Evolutionary conservation across 2,329 filamentous ascomycete species (phyloP).

Genomic region (Pseudonectria foliicola): DNA sequence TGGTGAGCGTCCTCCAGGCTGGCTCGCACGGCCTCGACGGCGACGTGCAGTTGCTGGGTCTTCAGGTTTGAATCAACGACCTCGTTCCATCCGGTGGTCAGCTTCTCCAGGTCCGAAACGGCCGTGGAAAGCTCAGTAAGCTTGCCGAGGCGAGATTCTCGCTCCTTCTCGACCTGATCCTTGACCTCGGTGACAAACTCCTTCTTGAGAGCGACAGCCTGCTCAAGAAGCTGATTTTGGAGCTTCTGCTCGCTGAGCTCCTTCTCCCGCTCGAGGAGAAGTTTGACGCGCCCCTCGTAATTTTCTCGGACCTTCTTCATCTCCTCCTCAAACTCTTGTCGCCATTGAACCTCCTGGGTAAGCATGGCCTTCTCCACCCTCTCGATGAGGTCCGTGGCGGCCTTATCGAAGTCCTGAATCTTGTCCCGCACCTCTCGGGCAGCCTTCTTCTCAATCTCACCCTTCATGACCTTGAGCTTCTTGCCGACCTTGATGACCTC

Average conservation of each 20-base stretch:
- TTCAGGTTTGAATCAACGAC: conserved; percentile 86
- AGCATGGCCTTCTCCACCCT: conserved; percentile 81
- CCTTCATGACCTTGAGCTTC: conserved; percentile 70
- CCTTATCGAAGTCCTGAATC: conserved; percentile 73
- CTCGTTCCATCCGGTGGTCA: conserved; percentile 83
- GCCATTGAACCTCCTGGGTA: conserved; percentile 74
- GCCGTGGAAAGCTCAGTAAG: conserved; percentile 71
- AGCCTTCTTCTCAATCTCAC: conserved; percentile 60
- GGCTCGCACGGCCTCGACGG: conserved; percentile 84
- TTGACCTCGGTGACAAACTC: conserved; percentile 74
- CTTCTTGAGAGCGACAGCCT: conserved; percentile 82
- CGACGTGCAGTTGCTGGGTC: conserved; percentile 93
- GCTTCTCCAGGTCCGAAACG: conserved; percentile 76
- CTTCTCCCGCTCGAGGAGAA: conserved; percentile 71
- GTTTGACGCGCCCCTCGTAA: conserved; percentile 74
- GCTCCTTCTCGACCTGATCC: conserved; percentile 79
- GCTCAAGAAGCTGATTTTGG: conserved; percentile 80
- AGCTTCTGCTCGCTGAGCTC: conserved; percentile 77
- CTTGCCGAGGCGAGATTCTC: conserved; percentile 77
- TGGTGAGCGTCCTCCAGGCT: conserved; percentile 65
- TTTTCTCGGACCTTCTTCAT: conserved; percentile 68
- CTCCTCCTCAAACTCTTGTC: conserved; percentile 80
- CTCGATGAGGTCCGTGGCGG: conserved; percentile 77
- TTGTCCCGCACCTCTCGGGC: conserved; percentile 68
- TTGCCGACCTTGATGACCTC: conserved; percentile 71